Evolutionary conservation across 2,329 filamentous ascomycete species (phyloP).

Genomic region (Microsporum audouinii): DNA sequence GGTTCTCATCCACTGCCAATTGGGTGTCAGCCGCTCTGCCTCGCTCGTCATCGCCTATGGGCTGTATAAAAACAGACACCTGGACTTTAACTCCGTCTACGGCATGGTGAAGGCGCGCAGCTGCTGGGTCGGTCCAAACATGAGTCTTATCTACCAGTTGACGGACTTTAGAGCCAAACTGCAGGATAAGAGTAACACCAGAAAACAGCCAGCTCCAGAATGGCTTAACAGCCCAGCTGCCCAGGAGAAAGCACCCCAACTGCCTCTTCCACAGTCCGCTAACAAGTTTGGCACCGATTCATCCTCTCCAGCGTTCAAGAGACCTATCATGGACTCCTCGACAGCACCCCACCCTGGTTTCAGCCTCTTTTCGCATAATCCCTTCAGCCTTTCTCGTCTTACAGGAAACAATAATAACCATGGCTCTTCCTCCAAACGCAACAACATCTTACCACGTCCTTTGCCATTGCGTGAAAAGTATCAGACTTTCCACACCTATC

Average conservation of each 20-base stretch:
- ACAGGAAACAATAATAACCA: neutral
- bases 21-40: constrained; percentile 54
- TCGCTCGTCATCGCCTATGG: constrained; percentile 56
- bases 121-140: constrained; percentile 57
- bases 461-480: constrained; percentile 31
- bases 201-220: constrained; percentile 23
- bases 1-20: constrained; percentile 54
- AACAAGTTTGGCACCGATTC: neutral
- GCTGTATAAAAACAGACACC: constrained; percentile 49
- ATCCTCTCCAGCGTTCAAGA: neutral
- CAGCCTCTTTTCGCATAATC: constrained; percentile 10
- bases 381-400: constrained; percentile 9
- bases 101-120: constrained; percentile 52
- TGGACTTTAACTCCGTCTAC: constrained; percentile 55
- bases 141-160: constrained; percentile 58
- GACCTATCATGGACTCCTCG: constrained; percentile 4
- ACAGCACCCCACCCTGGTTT: neutral
- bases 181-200: constrained; percentile 23
- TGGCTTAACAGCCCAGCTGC: constrained; percentile 23
- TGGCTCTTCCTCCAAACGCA: constrained; percentile 18
- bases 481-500: constrained; percentile 15
- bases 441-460: constrained; percentile 27
- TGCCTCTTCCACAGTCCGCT: neutral
- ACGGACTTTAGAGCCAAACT: constrained; percentile 48
- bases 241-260: neutral